Evolutionary conservation across 768 basidiomycete genomes (phyloP).

Genomic region (Leucosporidium scottii): DNA sequence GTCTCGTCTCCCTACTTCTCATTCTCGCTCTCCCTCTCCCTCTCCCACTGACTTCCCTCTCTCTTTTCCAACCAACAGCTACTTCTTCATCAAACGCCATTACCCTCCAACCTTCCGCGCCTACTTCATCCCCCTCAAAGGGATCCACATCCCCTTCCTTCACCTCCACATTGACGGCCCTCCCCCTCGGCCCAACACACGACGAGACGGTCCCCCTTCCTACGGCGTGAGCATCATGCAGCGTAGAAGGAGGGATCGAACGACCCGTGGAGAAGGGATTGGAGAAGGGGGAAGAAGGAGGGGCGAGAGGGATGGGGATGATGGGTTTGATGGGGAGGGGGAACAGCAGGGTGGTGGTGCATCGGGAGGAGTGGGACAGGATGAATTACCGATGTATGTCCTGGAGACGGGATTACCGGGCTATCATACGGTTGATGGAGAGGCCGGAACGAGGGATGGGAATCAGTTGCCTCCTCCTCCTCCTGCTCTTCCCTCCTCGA

Average conservation of each 20-base stretch:
- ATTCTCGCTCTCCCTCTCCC: not conserved
- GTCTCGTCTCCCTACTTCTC: not conserved
- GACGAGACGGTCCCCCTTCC: not conserved
- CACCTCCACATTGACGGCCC: conserved; percentile 15
- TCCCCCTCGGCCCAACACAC: not conserved
- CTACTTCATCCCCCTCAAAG: conserved; percentile 24
- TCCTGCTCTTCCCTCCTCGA: too few relatives aligned
- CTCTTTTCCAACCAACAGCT: not conserved
- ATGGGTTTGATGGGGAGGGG: conserved; percentile 11
- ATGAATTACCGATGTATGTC: too few relatives aligned
- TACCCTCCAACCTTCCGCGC: conserved; percentile 15
- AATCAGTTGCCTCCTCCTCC: too few relatives aligned
- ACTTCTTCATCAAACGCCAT: conserved; percentile 24
- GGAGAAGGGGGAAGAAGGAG: conserved; percentile 14
- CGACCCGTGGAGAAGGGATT: conserved; percentile 22
- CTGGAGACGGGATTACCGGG: too few relatives aligned
- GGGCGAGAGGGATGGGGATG: conserved; percentile 19
- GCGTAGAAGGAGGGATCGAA: conserved; percentile 7
- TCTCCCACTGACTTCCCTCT: not conserved
- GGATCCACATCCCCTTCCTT: conserved; percentile 9
- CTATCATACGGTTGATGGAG: too few relatives aligned
- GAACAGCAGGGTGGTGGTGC: not conserved
- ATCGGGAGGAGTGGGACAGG: not conserved
- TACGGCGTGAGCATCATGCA: not conserved
- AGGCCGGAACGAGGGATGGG: too few relatives aligned